A percentile compares a stretch with the other conserved stretches of the same genome.
Conservation (phyloP, 140 eudicot genomes). For the Ambrosia hybrid region DNA sequence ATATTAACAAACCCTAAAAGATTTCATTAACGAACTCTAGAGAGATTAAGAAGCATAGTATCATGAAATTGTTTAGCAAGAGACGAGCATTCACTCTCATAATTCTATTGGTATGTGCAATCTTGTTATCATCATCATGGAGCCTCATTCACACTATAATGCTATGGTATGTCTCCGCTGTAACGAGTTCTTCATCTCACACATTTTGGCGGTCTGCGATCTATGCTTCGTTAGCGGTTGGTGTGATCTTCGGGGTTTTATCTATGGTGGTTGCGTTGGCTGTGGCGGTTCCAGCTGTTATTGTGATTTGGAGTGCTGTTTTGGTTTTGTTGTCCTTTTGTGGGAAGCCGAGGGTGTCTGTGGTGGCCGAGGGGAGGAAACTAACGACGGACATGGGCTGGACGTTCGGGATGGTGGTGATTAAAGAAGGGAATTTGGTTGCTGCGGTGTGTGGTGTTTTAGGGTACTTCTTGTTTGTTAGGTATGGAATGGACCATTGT, state of each 20-base stretch:
- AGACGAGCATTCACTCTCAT: constrained; percentile 53
- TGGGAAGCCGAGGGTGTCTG: constrained; percentile 54
- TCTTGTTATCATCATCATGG: constrained; percentile 40
- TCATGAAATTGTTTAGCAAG: constrained; percentile 30
- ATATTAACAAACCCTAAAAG: too few species aligned
- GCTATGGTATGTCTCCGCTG: constrained; percentile 54
- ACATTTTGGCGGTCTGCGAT: constrained; percentile 46
- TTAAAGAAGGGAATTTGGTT: constrained; percentile 78
- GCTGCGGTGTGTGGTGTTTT: constrained; percentile 59
- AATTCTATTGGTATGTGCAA: constrained; percentile 36
- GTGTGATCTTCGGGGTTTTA: constrained; percentile 54
- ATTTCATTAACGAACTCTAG: background rate
- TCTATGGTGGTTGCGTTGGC: constrained; percentile 68
- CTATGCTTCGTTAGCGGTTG: constrained; percentile 59
- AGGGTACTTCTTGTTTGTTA: constrained; percentile 54
- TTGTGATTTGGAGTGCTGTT: constrained; percentile 71
- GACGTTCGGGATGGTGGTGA: constrained; percentile 52
- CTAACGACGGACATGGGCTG: constrained; percentile 67
- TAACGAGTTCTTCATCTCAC: constrained; percentile 32
- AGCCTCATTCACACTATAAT: constrained; percentile 38
- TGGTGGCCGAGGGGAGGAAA: constrained; percentile 81
- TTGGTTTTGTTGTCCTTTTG: constrained; percentile 47
- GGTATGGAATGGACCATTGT: constrained; percentile 25
- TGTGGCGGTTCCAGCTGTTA: constrained; percentile 66
- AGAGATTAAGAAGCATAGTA: background rate